Base-by-base conservation (phyloP, 257 asterid species). In the Coffea canephora region DNA sequence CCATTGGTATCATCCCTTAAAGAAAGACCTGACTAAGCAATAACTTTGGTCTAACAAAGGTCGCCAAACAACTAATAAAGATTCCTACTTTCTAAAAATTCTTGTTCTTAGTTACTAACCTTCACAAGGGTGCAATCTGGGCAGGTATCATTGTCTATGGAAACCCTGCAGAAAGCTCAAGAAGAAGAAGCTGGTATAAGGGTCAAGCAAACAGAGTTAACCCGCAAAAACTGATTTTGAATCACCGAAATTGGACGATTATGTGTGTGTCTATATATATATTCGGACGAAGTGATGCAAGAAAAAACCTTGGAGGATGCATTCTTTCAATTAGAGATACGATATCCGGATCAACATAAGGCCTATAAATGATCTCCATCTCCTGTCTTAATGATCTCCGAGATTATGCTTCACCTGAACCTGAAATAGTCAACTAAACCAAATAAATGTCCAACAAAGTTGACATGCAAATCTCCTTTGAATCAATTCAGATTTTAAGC, bases 221-320 rank as follows among this genome's bases (percentile, higher is more conserved):
- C 16, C 18, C 31, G 21, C 23, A 9, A 13, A 39, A 45, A 15
- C 21, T 1, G 34, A 70, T 4, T 39, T 5, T 4, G 50, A 23
- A 18, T 46, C 13, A 45, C 13, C 50, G 19, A 54, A 55, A 78
- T 21, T 75, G 6, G 31, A 2, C 27, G n/a, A 72, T 49, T 31
- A 31, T 31, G 34, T 31, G 34, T 31, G 34, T 31, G 34, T 31
- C 34, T 31, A 31, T 31, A 31, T 36, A 21, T 19, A 50, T 41
- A 18, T 41, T 23, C 57, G 12, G 19, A 43, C 31, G 23, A 61
- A 43, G 10, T 11, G 31, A n/a, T 66, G 77, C 48, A 55, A 31
- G 69, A 8, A 10, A 46, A 50, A 73, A 95, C 99, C 99, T 95
- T 27, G 99, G 99, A 59, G 99, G 98, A 73, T 95, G 89, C 62